Evolutionary conservation across 2,329 filamentous ascomycete genomes (phyloP).

Genomic region (Orbilia blumenaviensis): DNA sequence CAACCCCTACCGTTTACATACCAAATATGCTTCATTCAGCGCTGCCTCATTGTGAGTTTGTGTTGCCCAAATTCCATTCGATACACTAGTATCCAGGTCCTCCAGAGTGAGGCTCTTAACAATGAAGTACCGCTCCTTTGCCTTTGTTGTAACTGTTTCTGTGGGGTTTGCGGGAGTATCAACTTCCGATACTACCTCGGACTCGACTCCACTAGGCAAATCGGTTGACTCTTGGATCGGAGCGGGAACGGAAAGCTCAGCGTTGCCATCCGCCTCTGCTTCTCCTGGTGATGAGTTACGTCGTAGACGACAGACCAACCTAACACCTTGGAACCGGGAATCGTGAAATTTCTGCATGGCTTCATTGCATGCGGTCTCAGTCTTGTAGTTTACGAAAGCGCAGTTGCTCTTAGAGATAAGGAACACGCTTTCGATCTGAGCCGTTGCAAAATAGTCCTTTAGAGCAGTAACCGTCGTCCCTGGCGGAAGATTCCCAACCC

Average conservation of each 20-base stretch:
- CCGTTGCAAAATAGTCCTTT: constrained; percentile 86
- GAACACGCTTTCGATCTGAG: constrained; percentile 85
- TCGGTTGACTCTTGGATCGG: constrained; percentile 17
- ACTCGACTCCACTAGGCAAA: neutral
- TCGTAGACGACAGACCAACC: constrained; percentile 83
- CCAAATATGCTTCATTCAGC: constrained; percentile 83
- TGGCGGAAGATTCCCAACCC: constrained; percentile 93
- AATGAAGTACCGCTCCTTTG: constrained; percentile 84
- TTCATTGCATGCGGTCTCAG: constrained; percentile 76
- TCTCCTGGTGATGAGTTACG: constrained; percentile 65
- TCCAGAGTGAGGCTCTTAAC: constrained; percentile 92
- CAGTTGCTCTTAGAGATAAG: constrained; percentile 97
- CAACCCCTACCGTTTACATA: constrained; percentile 61
- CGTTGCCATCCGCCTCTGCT: constrained; percentile 51
- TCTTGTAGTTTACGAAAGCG: constrained; percentile 93
- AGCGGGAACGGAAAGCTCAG: constrained; percentile 3
- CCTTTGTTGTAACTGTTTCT: constrained; percentile 54
- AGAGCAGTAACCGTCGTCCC: constrained; percentile 81
- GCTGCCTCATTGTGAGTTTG: constrained; percentile 90
- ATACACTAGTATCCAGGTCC: constrained; percentile 87
- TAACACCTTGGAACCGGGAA: constrained; percentile 84
- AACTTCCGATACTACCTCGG: constrained; percentile 11
- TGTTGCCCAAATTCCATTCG: constrained; percentile 89
- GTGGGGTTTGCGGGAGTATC: constrained; percentile 12
- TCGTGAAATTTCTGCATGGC: constrained; percentile 89